phyloP scores from a whole-genome alignment of 805 yeast species.

The Candida sakaeoensis region DNA sequence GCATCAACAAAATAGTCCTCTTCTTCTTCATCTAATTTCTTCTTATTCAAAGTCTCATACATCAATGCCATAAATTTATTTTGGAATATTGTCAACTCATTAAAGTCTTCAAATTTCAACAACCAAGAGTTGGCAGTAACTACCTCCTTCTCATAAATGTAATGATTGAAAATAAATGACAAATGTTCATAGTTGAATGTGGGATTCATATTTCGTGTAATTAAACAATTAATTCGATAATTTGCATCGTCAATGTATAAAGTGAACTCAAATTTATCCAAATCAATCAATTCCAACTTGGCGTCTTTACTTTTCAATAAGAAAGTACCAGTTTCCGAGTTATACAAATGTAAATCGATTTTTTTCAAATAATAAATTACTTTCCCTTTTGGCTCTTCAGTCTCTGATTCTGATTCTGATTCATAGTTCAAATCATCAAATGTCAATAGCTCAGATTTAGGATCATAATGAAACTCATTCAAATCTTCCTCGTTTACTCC shows the following conservation, averaged over 20 bases:
- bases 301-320: conserved; percentile 34
- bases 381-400: conserved; percentile 17
- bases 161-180: conserved; percentile 66
- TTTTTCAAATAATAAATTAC: conserved; percentile 16
- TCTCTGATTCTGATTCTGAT: conserved; percentile 20
- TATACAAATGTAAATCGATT: conserved; percentile 55
- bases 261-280: conserved; percentile 51
- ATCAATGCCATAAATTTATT: conserved; percentile 44
- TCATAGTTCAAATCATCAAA: conserved; percentile 22
- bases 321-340: conserved; percentile 48
- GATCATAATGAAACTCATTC: conserved; percentile 49
- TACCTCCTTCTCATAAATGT: conserved; percentile 16
- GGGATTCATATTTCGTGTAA: conserved; percentile 54
- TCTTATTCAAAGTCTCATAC: conserved; percentile 58
- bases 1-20: conserved; percentile 57
- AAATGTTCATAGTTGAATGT: conserved; percentile 53
- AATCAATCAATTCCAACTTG: conserved; percentile 30
- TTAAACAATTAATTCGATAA: conserved; percentile 11
- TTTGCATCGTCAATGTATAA: conserved; percentile 35
- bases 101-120: conserved; percentile 46
- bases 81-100: conserved; percentile 50
- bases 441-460: conserved; percentile 18
- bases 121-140: conserved; percentile 56
- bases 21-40: conserved; percentile 50
- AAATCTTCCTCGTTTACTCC: conserved; percentile 47